A percentile compares a stretch with the other conserved stretches of the same genome.
Conservation (phyloP, 2,329 filamentous ascomycete genomes). For the Penicillium verrucosum region DNA sequence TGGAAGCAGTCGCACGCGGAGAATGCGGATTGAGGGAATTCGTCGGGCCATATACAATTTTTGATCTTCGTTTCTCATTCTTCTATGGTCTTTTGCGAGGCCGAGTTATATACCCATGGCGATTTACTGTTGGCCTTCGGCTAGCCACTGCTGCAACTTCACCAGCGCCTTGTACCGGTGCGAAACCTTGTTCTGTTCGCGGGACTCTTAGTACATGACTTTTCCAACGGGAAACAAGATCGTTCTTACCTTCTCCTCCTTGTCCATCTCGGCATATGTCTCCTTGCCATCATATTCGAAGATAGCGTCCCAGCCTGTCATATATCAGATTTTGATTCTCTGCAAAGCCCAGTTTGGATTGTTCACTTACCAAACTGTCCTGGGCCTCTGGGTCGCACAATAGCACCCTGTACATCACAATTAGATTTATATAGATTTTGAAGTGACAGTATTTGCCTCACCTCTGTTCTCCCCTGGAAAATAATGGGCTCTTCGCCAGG, state of each 20-base stretch:
- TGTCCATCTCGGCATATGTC: slow-evolving; percentile 98
- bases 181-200: slow-evolving; percentile 72
- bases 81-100: slow-evolving; percentile 8
- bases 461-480: slow-evolving; percentile 86
- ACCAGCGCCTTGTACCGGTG: slow-evolving; percentile 84
- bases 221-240: neutral
- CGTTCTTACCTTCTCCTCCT: slow-evolving; percentile 70
- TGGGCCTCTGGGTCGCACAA: slow-evolving; percentile 80
- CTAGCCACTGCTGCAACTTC: slow-evolving; percentile 81
- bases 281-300: slow-evolving; percentile 84
- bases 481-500: slow-evolving; percentile 79
- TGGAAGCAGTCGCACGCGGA: slow-evolving; percentile 63
- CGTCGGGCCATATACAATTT: neutral
- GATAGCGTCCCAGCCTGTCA: slow-evolving; percentile 85
- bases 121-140: slow-evolving; percentile 36
- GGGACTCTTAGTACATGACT: slow-evolving; percentile 15
- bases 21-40: slow-evolving; percentile 24
- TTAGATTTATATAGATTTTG: slow-evolving; percentile 1
- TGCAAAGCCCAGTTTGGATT: neutral
- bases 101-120: slow-evolving; percentile 16
- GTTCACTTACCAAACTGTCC: slow-evolving; percentile 69
- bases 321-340: neutral
- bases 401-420: slow-evolving; percentile 59
- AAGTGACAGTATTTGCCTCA: slow-evolving; percentile 42
- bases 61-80: slow-evolving; percentile 9